A percentile compares a stretch with the other conserved stretches of the same genome.
Evolutionary conservation across 2,329 filamentous ascomycete species (phyloP).

Genomic region (Aspergillus fischeri): DNA sequence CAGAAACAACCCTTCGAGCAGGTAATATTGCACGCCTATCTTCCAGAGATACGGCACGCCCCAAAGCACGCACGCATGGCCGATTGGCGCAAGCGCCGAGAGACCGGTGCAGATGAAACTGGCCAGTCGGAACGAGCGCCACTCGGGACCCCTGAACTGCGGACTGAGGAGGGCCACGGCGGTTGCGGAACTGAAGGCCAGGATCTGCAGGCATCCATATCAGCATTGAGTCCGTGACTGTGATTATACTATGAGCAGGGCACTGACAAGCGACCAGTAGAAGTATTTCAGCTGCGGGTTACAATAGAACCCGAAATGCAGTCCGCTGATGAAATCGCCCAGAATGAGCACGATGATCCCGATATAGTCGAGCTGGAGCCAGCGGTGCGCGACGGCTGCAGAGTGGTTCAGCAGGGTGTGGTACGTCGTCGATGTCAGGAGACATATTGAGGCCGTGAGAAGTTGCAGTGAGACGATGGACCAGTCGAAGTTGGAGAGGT

Average conservation of each 20-base stretch:
- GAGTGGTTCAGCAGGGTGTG: slow-evolving; percentile 36
- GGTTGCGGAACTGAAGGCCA: slow-evolving; percentile 24
- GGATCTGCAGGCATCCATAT: slow-evolving; percentile 19
- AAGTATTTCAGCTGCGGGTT: slow-evolving; percentile 21
- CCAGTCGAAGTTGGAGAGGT: slow-evolving; percentile 9
- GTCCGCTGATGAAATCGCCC: slow-evolving; percentile 32
- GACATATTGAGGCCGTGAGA: slow-evolving; percentile 30
- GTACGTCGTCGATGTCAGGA: slow-evolving; percentile 27
- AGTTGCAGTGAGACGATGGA: slow-evolving; percentile 16
- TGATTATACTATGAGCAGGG: not conserved
- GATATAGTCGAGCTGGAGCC: slow-evolving; percentile 29
- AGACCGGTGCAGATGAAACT: slow-evolving; percentile 29
- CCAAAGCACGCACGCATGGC: slow-evolving; percentile 25
- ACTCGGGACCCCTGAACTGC: slow-evolving; percentile 25
- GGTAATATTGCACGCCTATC: slow-evolving; percentile 31
- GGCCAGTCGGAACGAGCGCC: slow-evolving; percentile 23
- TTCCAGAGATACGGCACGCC: slow-evolving; percentile 20
- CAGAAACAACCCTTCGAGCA: slow-evolving; percentile 29
- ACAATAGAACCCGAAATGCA: slow-evolving; percentile 36
- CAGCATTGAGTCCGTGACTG: not conserved
- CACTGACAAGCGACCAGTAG: slow-evolving; percentile 35
- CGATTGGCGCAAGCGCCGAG: slow-evolving; percentile 32
- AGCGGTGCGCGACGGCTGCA: slow-evolving; percentile 16
- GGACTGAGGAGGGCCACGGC: slow-evolving; percentile 33
- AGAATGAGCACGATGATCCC: slow-evolving; percentile 32